Evolutionary conservation across 305 asterid genomes (phyloP).

Genomic region (Nicotiana rustica): DNA sequence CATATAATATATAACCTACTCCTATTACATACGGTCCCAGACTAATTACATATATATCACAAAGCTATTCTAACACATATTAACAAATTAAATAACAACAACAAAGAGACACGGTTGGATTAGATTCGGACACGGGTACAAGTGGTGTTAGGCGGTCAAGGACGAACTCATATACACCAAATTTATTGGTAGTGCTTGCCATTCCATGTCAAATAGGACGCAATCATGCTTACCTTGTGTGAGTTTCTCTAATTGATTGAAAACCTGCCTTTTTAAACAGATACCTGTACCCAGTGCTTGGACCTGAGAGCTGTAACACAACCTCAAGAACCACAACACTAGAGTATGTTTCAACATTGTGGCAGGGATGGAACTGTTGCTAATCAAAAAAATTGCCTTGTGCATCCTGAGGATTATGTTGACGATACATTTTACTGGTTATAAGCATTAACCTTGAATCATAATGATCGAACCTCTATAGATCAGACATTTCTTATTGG

Average conservation of each 20-base stretch:
- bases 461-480: neutral
- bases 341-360: neutral
- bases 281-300: neutral
- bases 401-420: constrained; percentile 9
- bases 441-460: neutral
- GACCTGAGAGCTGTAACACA: neutral
- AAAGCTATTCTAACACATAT: neutral
- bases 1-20: too few species aligned
- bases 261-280: neutral
- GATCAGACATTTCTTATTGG: neutral
- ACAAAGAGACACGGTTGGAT: neutral
- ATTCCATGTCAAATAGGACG: neutral
- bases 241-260: neutral
- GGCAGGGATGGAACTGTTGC: neutral
- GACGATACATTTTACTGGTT: neutral
- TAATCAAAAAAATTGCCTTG: neutral
- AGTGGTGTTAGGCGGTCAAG: neutral
- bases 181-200: neutral
- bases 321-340: constrained; percentile 11
- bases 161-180: neutral
- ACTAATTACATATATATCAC: too few species aligned
- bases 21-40: too few species aligned
- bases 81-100: neutral
- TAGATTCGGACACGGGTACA: neutral
- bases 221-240: neutral